These are phyloP conservation scores for Phytopythium litorale DNA, from an alignment of 352 stramenopile species.

Conservation along the genomic window DNA sequence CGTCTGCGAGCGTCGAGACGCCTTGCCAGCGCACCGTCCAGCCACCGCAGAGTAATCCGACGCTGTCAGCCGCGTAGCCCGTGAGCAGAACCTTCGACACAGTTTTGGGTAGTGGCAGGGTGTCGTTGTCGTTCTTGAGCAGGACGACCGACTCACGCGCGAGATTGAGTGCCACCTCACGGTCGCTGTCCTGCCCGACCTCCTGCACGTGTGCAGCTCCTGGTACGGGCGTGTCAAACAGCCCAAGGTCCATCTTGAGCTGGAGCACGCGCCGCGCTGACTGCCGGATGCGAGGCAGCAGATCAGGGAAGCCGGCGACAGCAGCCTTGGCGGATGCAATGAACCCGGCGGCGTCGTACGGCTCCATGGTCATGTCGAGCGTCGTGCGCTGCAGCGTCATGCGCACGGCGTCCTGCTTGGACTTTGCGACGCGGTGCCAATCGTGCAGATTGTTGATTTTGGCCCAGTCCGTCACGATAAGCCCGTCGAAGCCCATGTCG, in stretches of 20 bases:
- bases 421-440: conserved; percentile 52
- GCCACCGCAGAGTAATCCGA: conserved; percentile 68
- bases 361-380: conserved; percentile 92
- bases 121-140: conserved; percentile 67
- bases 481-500: conserved; percentile 84
- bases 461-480: conserved; percentile 91
- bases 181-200: conserved; percentile 53
- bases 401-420: conserved; percentile 51
- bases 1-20: conserved; percentile 53
- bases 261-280: conserved; percentile 64
- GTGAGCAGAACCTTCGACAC: conserved; percentile 57
- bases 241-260: conserved; percentile 65
- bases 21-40: conserved; percentile 90
- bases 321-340: conserved; percentile 44
- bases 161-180: conserved; percentile 50
- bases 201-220: conserved; percentile 32
- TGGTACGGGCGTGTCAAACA: conserved; percentile 67
- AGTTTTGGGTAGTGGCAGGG: conserved; percentile 41
- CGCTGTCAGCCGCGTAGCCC: conserved; percentile 57
- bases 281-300: conserved; percentile 43
- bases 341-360: conserved; percentile 33
- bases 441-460: conserved; percentile 89
- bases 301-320: conserved; percentile 27
- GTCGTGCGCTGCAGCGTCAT: conserved; percentile 69
- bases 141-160: conserved; percentile 83